A percentile compares a stretch with the other conserved stretches of the same genome.
These are phyloP conservation scores for Spongiforma sp. DNA, from an alignment of 1,284 basidiomycete species.

Conservation along the genomic window DNA sequence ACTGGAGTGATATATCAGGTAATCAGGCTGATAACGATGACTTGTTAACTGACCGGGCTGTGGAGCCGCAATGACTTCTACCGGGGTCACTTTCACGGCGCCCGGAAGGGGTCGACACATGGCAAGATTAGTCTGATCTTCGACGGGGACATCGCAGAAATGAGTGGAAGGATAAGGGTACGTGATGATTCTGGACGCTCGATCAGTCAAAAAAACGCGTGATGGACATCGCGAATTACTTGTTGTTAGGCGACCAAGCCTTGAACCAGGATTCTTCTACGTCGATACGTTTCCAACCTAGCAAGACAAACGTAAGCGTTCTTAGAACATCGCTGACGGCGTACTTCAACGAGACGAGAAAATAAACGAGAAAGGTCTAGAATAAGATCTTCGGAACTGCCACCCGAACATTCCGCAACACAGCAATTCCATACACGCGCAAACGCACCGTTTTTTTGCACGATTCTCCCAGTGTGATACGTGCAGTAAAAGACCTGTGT, in stretches of 20 bases:
- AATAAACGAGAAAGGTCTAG: too few relatives aligned
- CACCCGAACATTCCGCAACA: conserved; percentile 1
- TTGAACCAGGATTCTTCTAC: conserved; percentile 61
- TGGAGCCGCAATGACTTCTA: conserved; percentile 21
- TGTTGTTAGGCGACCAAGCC: conserved; percentile 47
- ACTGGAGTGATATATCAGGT: conserved; percentile 32
- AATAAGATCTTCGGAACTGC: too few relatives aligned
- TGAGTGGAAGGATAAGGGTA: conserved; percentile 60
- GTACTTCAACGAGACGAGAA: not conserved
- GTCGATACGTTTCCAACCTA: conserved; percentile 69
- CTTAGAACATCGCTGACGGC: not conserved
- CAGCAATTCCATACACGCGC: not conserved
- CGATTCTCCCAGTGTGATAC: conserved; percentile 47
- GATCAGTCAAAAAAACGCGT: conserved; percentile 5
- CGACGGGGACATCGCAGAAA: conserved; percentile 57
- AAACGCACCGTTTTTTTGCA: conserved; percentile 50
- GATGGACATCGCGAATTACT: conserved; percentile 26
- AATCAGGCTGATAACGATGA: not conserved
- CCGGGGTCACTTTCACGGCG: conserved; percentile 38
- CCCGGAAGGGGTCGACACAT: conserved; percentile 65
- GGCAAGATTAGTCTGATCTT: conserved; percentile 57
- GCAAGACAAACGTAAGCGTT: not conserved
- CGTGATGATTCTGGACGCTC: conserved; percentile 41
- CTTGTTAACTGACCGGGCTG: conserved; percentile 37
- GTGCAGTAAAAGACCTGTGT: conserved; percentile 60